Base-by-base conservation (phyloP, 306 rosid species). In the Fragaria nilgerrensis region DNA sequence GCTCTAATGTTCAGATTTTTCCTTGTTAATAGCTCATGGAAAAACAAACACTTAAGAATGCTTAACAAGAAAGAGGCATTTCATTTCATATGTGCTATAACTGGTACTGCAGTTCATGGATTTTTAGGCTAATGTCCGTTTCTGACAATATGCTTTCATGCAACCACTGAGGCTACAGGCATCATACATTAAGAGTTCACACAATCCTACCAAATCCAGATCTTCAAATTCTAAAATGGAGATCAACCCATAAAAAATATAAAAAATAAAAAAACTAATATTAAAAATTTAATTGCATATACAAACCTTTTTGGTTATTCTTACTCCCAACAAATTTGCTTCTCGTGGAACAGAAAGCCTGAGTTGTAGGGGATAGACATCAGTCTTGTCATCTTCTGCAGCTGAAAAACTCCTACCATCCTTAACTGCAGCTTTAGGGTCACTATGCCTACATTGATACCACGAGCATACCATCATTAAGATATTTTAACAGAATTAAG, bases 341-440 rank as follows among this genome's bases (percentile, higher is more conserved):
- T 92, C 98, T 72, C 80, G 88, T 79, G 80, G 88, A 82, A 87
- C 84, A 64, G 94, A 92, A 83, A 95, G 94, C 84, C 96, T 86
- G 52, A 95, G 97, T 73, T 92, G 96, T 74, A 95, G 87, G 37
- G 99, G 99, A 86, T 95, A 95, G 76, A 95, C 97, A 84, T 92
- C 99, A 10, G 84, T 80, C 80, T 89, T 92, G 87, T 90, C 92
- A 84, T 85, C 88, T 79, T 87, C 90, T 9, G 90, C 88, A 62
- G 92, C 93, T 50, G 91, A 90, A 81, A 92, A 92, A 49, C 85
- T 89, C 85, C 77, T 83, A 72, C 87, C 87, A 77, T 92, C 89
- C 86, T 89, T 95, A 73, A 48, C 66, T 70, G 90, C 80, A 39
- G 71, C 81, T 86, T 89, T 92, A 14, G 89, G 87, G 83, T 88